Conservation (phyloP, 148 eudicot genomes). For the Mesembryanthemum crystallinum region DNA sequence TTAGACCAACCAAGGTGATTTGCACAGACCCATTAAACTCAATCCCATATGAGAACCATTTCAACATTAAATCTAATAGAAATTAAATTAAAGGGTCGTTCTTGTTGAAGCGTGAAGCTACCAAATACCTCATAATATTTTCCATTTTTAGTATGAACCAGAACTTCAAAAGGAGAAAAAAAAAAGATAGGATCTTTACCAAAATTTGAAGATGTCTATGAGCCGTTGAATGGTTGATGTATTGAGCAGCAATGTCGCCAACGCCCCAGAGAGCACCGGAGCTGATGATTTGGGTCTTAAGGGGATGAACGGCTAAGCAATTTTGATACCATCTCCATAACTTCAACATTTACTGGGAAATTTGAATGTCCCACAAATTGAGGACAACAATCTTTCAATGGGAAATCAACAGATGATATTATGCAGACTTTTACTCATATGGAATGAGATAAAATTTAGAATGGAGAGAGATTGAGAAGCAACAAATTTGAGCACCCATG, state of each 20-base stretch:
- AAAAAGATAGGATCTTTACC: slow-evolving; percentile 4
- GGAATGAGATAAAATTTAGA: background rate
- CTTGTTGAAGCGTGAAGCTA: background rate
- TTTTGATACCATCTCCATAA: slow-evolving; percentile 81
- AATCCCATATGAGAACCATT: background rate
- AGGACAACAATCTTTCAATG: background rate
- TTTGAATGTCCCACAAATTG: background rate
- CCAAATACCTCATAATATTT: background rate
- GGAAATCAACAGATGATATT: background rate
- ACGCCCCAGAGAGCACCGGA: slow-evolving; percentile 71
- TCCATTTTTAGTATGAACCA: background rate
- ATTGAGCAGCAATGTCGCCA: slow-evolving; percentile 74
- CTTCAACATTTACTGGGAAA: slow-evolving; percentile 41
- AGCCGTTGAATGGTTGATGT: slow-evolving; percentile 48
- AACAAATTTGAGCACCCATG: background rate
- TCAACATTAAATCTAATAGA: background rate
- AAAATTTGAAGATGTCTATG: slow-evolving; percentile 20
- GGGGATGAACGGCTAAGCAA: slow-evolving; percentile 65
- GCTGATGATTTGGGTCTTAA: slow-evolving; percentile 78
- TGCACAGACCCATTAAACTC: background rate
- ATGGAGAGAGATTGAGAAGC: background rate
- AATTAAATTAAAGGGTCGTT: background rate
- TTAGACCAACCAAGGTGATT: background rate
- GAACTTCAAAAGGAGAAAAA: background rate
- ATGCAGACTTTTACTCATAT: too few species aligned